phyloP scores from a whole-genome alignment of 805 yeast genomes.

The Sugiyamaella floridensis region DNA sequence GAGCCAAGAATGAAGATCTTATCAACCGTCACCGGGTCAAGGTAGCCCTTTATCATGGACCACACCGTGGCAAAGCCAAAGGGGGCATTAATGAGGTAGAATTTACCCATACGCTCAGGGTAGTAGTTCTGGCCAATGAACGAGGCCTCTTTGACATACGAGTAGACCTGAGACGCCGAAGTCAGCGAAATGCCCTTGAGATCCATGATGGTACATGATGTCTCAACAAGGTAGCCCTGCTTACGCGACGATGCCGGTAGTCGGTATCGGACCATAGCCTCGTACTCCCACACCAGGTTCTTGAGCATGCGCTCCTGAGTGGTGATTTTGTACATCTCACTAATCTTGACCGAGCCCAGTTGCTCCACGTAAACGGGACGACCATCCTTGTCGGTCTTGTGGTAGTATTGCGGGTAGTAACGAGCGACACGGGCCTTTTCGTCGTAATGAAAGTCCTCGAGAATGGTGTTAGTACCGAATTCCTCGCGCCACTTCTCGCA shows the following conservation, averaged over 20 bases:
- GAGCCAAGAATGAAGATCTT: constrained; percentile 85
- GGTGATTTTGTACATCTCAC: constrained; percentile 88
- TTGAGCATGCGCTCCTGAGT: constrained; percentile 93
- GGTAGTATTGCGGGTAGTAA: constrained; percentile 94
- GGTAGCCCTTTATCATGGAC: constrained; percentile 81
- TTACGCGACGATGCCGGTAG: constrained; percentile 92
- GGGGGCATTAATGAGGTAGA: constrained; percentile 92
- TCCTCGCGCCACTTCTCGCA: constrained; percentile 92
- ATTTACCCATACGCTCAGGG: constrained; percentile 99
- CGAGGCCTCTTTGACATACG: constrained; percentile 89
- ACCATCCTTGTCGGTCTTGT: constrained; percentile 94
- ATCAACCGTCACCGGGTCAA: constrained; percentile 95
- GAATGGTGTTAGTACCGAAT: constrained; percentile 78
- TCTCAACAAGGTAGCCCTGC: constrained; percentile 72
- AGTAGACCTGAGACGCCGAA: constrained; percentile 75
- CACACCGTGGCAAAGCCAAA: constrained; percentile 95
- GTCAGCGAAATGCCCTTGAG: constrained; percentile 87
- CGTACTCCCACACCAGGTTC: constrained; percentile 97
- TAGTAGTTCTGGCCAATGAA: constrained; percentile 93
- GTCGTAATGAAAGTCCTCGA: constrained; percentile 82
- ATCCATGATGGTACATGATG: constrained; percentile 94
- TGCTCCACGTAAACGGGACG: constrained; percentile 95
- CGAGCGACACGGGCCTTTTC: constrained; percentile 88
- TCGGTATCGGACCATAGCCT: constrained; percentile 74
- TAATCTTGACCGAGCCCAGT: constrained; percentile 81